phyloP scores from a whole-genome alignment of 2,329 filamentous ascomycete genomes.

The Fusarium sp. region DNA sequence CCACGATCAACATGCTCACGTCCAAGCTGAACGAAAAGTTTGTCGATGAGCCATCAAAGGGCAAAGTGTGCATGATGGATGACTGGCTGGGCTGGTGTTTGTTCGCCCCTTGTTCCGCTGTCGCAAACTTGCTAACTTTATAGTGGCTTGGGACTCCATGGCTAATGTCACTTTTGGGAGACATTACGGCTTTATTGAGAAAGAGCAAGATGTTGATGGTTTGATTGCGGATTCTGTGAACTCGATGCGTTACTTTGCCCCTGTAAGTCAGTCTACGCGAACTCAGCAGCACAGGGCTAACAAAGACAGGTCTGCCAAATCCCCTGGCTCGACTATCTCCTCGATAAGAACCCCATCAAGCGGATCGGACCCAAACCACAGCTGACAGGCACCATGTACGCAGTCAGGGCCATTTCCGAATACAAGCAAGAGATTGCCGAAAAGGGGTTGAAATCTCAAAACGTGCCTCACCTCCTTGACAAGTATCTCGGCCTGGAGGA shows the following conservation, averaged over 20 bases:
- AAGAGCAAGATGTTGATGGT: background rate
- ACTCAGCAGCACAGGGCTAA: background rate
- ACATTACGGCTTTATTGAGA: background rate
- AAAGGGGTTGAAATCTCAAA: background rate
- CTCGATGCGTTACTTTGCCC: background rate
- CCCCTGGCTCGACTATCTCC: slow-evolving; percentile 2
- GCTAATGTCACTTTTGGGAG: background rate
- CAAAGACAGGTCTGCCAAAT: background rate
- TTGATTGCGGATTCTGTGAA: background rate
- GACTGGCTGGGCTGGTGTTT: background rate
- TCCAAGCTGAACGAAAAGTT: background rate
- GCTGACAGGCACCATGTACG: background rate
- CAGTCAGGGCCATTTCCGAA: background rate
- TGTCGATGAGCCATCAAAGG: background rate
- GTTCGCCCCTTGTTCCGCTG: background rate
- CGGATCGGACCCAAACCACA: background rate
- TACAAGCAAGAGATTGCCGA: background rate
- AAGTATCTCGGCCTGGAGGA: slow-evolving; percentile 17
- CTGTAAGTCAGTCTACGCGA: background rate
- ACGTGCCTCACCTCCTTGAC: slow-evolving; percentile 16
- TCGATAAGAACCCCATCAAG: slow-evolving; percentile 12
- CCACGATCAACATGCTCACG: background rate
- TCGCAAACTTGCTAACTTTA: background rate
- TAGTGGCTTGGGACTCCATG: slow-evolving; percentile 4
- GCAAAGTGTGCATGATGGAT: background rate